phyloP scores from a whole-genome alignment of 805 yeast species.

The Ogataea siamensis region DNA sequence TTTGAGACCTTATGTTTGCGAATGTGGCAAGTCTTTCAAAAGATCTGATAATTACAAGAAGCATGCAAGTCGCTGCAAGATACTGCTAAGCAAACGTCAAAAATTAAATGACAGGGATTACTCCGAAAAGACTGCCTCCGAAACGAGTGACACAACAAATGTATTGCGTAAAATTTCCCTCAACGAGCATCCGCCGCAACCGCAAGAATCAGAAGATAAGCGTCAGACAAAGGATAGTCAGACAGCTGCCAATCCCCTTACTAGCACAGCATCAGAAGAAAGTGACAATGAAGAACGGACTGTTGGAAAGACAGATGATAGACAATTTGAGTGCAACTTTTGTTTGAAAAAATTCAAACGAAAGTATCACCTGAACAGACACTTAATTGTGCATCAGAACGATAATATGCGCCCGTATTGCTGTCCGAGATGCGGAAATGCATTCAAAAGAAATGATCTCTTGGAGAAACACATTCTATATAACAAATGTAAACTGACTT shows the following conservation, averaged over 20 bases:
- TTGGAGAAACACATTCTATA: constrained; percentile 19
- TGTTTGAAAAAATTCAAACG: constrained; percentile 21
- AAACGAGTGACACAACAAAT: no score
- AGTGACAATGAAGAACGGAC: not conserved
- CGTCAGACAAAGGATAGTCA: no score
- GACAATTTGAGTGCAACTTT: constrained; percentile 17
- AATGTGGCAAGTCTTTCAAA: constrained; percentile 26
- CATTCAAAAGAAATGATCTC: constrained; percentile 22
- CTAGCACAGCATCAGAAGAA: not conserved
- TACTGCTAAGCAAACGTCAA: constrained; percentile 3
- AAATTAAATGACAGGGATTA: not conserved
- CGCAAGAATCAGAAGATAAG: no score
- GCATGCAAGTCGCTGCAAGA: constrained; percentile 23
- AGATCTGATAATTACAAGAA: constrained; percentile 28
- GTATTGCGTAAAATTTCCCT: no score
- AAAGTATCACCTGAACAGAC: constrained; percentile 24
- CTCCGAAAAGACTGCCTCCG: no score
- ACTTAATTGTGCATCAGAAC: constrained; percentile 19
- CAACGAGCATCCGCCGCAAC: no score
- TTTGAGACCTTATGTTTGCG: constrained; percentile 25
- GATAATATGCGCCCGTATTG: constrained; percentile 18
- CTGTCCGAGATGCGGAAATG: constrained; percentile 18
- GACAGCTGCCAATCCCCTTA: not conserved
- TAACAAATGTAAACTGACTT: constrained; percentile 13
- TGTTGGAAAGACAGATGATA: constrained; percentile 5